These are phyloP conservation scores for Aspergillus novoparasiticus DNA, from an alignment of 2,329 filamentous ascomycete genomes.

Conservation along the genomic window DNA sequence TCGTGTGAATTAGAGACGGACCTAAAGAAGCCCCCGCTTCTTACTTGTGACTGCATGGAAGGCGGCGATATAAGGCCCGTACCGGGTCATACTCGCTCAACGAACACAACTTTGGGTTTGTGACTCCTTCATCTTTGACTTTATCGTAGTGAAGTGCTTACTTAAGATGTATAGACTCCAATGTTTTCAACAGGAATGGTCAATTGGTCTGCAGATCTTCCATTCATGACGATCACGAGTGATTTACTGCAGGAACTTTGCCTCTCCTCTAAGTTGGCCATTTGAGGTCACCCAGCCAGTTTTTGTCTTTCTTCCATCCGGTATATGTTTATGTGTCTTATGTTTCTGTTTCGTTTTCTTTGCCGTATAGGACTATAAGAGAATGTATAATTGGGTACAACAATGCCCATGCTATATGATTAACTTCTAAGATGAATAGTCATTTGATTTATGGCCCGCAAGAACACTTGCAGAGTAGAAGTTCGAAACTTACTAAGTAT, in stretches of 20 bases:
- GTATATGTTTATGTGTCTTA: too few species aligned
- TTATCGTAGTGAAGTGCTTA: not conserved
- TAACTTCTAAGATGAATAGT: not conserved
- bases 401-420: not conserved
- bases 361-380: too few species aligned
- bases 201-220: not conserved
- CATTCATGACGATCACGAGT: not conserved
- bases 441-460: not conserved
- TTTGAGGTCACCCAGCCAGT: too few species aligned
- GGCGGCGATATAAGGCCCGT: too few species aligned
- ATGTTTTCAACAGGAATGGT: not conserved
- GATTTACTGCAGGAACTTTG: not conserved
- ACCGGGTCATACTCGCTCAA: too few species aligned
- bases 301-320: too few species aligned
- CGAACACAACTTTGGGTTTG: too few species aligned
- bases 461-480: not conserved
- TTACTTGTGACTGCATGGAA: too few species aligned
- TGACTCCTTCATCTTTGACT: not conserved
- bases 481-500: not conserved
- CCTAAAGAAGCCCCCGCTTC: too few species aligned
- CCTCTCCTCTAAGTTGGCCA: too few species aligned
- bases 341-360: too few species aligned
- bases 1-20: not conserved
- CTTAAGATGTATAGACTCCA: not conserved
- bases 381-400: too few species aligned